These are phyloP conservation scores for Diplodia corticola DNA, from an alignment of 2,329 filamentous ascomycete species.

Conservation along the genomic window DNA sequence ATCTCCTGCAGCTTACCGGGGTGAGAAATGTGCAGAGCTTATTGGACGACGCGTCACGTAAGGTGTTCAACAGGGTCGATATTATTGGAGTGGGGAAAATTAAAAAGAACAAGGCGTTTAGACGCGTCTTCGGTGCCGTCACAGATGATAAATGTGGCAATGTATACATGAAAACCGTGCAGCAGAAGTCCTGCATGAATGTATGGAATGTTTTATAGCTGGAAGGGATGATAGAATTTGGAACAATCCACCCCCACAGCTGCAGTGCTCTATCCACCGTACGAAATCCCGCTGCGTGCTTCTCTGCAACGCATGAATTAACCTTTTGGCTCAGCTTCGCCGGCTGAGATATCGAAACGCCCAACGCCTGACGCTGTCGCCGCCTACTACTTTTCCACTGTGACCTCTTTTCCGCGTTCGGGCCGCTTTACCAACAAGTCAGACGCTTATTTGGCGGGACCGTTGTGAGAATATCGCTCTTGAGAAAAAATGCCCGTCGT, in stretches of 20 bases:
- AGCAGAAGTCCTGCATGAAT: background rate
- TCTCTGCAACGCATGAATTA: background rate
- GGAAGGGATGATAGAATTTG: background rate
- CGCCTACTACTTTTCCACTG: background rate
- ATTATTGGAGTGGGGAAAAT: background rate
- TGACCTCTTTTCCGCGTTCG: background rate
- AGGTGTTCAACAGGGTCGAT: slow-evolving; percentile 10
- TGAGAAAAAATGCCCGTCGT: background rate
- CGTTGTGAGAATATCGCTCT: background rate
- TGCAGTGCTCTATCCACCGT: background rate
- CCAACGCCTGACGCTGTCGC: slow-evolving; percentile 2
- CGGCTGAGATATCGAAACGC: slow-evolving; percentile 9
- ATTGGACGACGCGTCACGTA: background rate
- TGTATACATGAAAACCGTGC: slow-evolving; percentile 1
- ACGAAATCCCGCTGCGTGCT: background rate
- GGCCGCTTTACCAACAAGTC: background rate
- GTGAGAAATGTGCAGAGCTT: background rate
- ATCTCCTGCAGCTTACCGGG: no score
- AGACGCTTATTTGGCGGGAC: background rate
- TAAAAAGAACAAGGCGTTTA: slow-evolving; percentile 8
- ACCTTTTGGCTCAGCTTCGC: background rate
- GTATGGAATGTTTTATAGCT: background rate
- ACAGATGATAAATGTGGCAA: background rate
- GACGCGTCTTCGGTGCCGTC: background rate
- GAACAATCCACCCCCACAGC: background rate